Evolutionary conservation across 2,329 filamentous ascomycete genomes (phyloP), one percentile per base, ranked within the genome.

Genomic region (Venturia nashicola): DNA sequence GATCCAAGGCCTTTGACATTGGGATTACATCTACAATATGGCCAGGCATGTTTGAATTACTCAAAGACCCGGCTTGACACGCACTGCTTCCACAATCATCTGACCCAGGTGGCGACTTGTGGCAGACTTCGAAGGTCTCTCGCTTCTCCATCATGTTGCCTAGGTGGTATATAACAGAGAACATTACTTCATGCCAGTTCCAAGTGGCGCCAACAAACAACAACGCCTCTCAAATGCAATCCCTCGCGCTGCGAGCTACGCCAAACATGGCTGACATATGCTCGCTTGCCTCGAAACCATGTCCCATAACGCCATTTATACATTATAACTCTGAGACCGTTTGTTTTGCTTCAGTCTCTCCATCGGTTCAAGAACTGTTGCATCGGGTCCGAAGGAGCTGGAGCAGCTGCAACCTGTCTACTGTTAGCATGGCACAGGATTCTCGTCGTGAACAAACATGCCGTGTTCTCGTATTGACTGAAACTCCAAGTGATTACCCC

Each of bases 351-450:
- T 59, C 20, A 86, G 72, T 86, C 83, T 72, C 81, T 82, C 83
- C 83, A 86, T 67, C 83, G 76, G 59, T 79, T 79, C 66, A 86
- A 71, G 71, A 80, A 85, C 68, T 79, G 81, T 60, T 79, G 77
- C 81, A 84, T 83, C 64, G 83, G 80, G 61, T 79, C 74, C 61
- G 77, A 76, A 14, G 80, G 80, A 66, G 76, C 74, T 46, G 78
- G 72, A 59, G 80, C 80, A 16, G 83, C 74, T n/a, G 83, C 75
- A 68, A 79, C 81, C 83, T 86, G 68, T 64, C 60, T 20, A 36
- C 59, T 43, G 9, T n/a, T 59, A 36, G 43, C 20, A 48, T 59
- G 54, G 66, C 48, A 60, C 46, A 39, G 16, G 36, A 42, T 51
- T 9, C 9, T 62, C 36, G 3, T 44, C 59, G 16, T 5, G 51